Conservation (phyloP, 495 filamentous ascomycete species). For the Xylaria acuta region DNA sequence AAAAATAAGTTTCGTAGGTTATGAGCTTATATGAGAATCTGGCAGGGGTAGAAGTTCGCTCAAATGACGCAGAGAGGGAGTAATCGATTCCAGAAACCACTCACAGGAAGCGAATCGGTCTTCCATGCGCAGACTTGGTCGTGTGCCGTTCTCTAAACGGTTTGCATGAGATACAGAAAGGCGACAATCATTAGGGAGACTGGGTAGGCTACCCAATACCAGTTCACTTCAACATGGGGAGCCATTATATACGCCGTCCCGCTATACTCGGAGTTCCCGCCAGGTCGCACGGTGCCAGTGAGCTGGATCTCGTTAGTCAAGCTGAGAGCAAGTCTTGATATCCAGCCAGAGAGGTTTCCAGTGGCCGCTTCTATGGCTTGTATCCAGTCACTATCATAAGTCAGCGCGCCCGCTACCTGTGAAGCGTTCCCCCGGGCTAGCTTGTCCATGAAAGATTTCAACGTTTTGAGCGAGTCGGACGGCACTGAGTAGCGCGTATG, state of each 20-base stretch:
- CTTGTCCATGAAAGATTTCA: conserved; percentile 41
- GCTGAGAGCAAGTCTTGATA: conserved; percentile 38
- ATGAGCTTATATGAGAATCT: background rate
- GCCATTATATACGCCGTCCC: conserved; percentile 40
- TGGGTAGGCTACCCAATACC: conserved; percentile 49
- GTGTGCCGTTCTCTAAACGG: conserved; percentile 40
- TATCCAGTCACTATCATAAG: conserved; percentile 49
- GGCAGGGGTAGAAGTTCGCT: background rate
- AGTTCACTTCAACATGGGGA: conserved; percentile 44
- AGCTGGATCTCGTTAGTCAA: conserved; percentile 44
- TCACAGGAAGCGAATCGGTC: conserved; percentile 41
- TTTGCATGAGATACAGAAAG: conserved; percentile 44
- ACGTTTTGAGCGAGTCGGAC: conserved; percentile 35
- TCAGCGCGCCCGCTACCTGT: conserved; percentile 31
- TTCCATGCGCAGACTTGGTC: conserved; percentile 48
- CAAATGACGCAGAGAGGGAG: background rate
- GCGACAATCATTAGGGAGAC: conserved; percentile 42
- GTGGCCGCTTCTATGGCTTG: conserved; percentile 46
- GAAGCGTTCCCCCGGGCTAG: conserved; percentile 40
- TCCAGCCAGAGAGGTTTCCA: conserved; percentile 38
- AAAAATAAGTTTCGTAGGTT: background rate
- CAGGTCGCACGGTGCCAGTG: conserved; percentile 31
- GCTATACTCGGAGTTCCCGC: conserved; percentile 28
- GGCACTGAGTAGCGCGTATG: conserved; percentile 39
- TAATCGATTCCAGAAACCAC: background rate